These are phyloP conservation scores for Dendrocalamus latiflorus DNA, from an alignment of 202 grass and related monocot genomes.

Conservation along the genomic window DNA sequence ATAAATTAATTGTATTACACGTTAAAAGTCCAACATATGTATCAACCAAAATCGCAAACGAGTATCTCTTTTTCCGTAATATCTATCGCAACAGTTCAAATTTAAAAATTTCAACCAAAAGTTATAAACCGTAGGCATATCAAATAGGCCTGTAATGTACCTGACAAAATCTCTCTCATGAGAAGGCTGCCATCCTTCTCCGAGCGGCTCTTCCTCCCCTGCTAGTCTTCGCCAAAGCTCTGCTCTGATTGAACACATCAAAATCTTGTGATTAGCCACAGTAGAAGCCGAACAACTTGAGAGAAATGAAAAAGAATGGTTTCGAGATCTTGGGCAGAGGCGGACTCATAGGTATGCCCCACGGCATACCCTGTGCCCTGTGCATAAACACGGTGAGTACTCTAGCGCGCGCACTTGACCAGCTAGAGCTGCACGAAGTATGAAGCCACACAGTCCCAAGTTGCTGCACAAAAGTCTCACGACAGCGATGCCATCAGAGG, in stretches of 20 bases:
- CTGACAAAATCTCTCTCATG: conserved; percentile 53
- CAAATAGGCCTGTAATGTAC: background rate
- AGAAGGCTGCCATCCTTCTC: conserved; percentile 60
- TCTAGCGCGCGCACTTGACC: background rate
- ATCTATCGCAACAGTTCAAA: too few species aligned
- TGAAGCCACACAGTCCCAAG: background rate
- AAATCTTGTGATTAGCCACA: background rate
- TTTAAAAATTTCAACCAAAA: too few species aligned
- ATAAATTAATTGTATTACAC: too few species aligned
- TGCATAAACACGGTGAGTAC: background rate
- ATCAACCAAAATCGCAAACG: too few species aligned
- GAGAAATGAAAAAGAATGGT: background rate
- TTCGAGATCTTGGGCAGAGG: too few species aligned
- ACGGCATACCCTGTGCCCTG: background rate
- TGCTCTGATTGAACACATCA: background rate
- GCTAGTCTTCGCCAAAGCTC: background rate
- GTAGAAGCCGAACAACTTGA: background rate
- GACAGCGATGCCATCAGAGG: background rate
- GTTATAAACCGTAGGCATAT: too few species aligned
- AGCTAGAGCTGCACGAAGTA: background rate
- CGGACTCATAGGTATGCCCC: too few species aligned
- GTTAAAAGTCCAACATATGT: too few species aligned
- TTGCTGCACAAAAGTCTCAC: background rate
- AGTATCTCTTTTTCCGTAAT: too few species aligned
- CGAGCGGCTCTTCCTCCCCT: conserved; percentile 75